Percentiles rank a stretch among this genome's conserved stretches.
Evolutionary conservation across 1,284 basidiomycete species (phyloP).

Genomic region (Trichosporon asahii): DNA sequence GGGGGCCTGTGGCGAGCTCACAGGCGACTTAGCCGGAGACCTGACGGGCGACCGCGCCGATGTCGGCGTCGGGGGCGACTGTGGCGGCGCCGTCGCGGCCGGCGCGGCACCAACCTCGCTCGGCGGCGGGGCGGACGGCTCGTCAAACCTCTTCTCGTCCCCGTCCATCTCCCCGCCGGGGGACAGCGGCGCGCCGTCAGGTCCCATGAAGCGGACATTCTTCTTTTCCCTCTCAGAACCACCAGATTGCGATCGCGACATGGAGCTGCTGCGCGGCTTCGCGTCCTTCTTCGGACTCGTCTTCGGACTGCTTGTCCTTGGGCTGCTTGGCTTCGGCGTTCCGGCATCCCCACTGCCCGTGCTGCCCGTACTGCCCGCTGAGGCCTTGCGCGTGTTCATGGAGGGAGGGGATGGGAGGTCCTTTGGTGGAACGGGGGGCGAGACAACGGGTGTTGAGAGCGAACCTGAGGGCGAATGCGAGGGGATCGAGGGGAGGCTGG

Average conservation of each 20-base stretch:
- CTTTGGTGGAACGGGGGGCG: constrained; percentile 7
- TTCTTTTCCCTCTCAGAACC: constrained; percentile 30
- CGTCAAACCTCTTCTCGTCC: constrained; percentile 39
- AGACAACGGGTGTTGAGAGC: background rate
- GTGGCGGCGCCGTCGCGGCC: background rate
- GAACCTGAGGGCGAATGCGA: background rate
- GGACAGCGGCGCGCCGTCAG: constrained; percentile 48
- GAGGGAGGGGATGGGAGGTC: background rate
- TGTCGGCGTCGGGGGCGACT: background rate
- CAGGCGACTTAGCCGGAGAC: background rate
- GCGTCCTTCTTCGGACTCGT: background rate
- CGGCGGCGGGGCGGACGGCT: constrained; percentile 46
- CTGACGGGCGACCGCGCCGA: background rate
- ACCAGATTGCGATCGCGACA: background rate
- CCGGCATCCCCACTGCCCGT: background rate
- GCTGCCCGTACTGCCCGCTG: background rate
- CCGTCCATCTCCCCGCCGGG: constrained; percentile 39
- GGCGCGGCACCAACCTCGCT: too few relatives aligned
- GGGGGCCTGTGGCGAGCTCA: background rate
- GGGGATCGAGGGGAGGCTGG: constrained; percentile 8
- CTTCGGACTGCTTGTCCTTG: too few relatives aligned
- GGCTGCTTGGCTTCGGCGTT: constrained; percentile 9
- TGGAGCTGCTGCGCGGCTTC: background rate
- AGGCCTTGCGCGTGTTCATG: background rate
- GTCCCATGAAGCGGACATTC: constrained; percentile 48